Base-by-base conservation (phyloP, 208 protist species). In the Leptomonas seymouri region DNA sequence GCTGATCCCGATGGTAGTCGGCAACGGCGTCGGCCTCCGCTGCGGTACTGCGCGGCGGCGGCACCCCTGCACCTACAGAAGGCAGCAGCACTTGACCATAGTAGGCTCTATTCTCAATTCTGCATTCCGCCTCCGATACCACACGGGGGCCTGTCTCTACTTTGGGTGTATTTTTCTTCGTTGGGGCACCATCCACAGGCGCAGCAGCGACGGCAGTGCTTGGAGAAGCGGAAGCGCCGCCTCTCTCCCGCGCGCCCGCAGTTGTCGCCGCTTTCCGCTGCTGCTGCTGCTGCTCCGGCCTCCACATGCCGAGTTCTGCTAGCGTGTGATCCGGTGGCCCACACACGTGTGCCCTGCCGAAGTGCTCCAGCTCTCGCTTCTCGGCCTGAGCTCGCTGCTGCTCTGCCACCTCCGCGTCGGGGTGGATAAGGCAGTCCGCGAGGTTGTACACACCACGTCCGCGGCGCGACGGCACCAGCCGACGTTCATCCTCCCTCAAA, bases 241-340 rank as follows among this genome's bases (percentile, higher is more conserved):
- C n/a, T 21, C 27, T 25, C 20, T 6, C 11, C 3, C 31, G 31
- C 9, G 11, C 31, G 54, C 9, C 54, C 1, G 2, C 28, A 56
- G 2, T 18, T 15, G 20, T 21, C 51, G 28, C 5, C 21, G 6
- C 9, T 16, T 56, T 39, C 34, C 7, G 51, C 51, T 56, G 2
- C 28, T 16, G 21, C 66, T 41, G 21, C 21, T 15, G 46, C 8
- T 50, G 44, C 15, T 65, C 27, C 30, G 78, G 50, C 51, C 55
- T 74, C n/a, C n/a, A n/a, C 53, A 91, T 61, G 9, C 82, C 87
- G 20, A 95, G 80, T 20, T 95, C 61, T 41, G 78, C 55, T 15
- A 78, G 60, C 30, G 66, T 76, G 69, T 95, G 86, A 67, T 90
- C 78, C 1, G 70, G 72, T 5, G 81, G 85, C 4, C 78, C 53